Evolutionary conservation across 164 flowering plant species (phyloP), one percentile per base, ranked within the genome.

Genomic region (Annona squamosa): DNA sequence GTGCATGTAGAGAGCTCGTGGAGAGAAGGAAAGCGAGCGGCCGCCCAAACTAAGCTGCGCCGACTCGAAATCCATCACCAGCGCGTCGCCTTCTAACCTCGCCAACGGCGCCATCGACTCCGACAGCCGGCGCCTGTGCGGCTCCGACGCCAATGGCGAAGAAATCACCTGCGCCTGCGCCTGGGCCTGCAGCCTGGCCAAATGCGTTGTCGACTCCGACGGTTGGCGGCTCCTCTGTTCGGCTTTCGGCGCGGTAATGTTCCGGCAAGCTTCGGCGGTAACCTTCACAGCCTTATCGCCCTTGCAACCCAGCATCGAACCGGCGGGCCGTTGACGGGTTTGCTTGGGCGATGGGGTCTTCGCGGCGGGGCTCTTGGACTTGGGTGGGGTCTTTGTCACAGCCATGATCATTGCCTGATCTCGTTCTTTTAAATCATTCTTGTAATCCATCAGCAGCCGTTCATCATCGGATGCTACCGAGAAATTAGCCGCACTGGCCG

Each of bases 401-500:
- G 19, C 18, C 3, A 13, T 18, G 4, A 43, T 3, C 3, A 4
- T 66, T 18, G 46, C 57, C 42, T 65, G 19, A 4, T 63, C 19
- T 26, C 37, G 37, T 26, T 26, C 37, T 18, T 43, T 47, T 62
- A 4, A 46, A 45, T 10, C 43, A 3, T 16, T 70, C 4, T 46
- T 65, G 6, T 12, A 74, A n/a, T 52, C 59, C 13, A 52, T 52
- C 13, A 52, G 13, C 48, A 57, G 74, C 65, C 46, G 73, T 45
- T 81, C 87, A 26, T 79, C 87, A 48, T 85, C 86, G 9, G 87
- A 70, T 48, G 71, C 71, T 46, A 77, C 73, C 9, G 90, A 87
- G 70, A 78, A 83, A 73, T 86, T 91, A 37, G 90, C 90, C 2
- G 91, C 91, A 72, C 91, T 87, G 57, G 88, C 92, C 1, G 96